These are phyloP conservation scores for Rhodotorula sphaerocarpa DNA, from an alignment of 768 basidiomycete species.

Conservation along the genomic window DNA sequence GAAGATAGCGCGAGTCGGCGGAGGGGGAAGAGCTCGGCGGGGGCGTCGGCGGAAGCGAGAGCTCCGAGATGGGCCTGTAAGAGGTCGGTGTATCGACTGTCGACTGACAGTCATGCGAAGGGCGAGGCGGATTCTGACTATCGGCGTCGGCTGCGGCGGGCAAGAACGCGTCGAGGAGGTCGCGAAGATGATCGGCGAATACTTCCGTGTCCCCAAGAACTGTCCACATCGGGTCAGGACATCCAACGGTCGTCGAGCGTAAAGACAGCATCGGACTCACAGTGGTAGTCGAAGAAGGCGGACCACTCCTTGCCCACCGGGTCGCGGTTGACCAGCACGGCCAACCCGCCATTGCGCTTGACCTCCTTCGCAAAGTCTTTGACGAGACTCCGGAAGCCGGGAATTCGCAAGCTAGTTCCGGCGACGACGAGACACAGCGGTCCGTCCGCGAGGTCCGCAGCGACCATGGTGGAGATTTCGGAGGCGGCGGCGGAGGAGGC, in stretches of 20 bases:
- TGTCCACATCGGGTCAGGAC: neutral
- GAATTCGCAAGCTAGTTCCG: conserved; percentile 94
- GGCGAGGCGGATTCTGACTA: no score
- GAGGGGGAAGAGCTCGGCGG: no score
- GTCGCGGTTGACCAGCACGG: conserved; percentile 87
- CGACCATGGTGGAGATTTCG: conserved; percentile 65
- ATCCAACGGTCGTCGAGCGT: no score
- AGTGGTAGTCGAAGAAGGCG: conserved; percentile 77
- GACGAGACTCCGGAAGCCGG: conserved; percentile 77
- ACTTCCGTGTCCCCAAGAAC: conserved; percentile 3
- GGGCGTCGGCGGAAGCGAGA: no score
- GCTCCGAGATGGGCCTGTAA: no score
- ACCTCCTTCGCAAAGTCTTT: conserved; percentile 81
- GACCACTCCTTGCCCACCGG: conserved; percentile 72
- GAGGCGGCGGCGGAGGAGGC: conserved; percentile 62
- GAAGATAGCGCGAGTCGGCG: no score
- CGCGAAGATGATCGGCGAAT: neutral
- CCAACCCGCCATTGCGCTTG: conserved; percentile 48
- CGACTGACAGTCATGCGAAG: no score
- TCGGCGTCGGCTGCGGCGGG: no score
- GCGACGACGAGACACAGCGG: conserved; percentile 93
- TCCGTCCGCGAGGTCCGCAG: conserved; percentile 60
- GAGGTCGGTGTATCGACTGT: no score
- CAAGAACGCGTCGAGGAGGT: neutral
- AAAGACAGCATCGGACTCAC: conserved; percentile 9